Conservation (phyloP, 257 asterid genomes). For the Solanum chiquidenum region DNA sequence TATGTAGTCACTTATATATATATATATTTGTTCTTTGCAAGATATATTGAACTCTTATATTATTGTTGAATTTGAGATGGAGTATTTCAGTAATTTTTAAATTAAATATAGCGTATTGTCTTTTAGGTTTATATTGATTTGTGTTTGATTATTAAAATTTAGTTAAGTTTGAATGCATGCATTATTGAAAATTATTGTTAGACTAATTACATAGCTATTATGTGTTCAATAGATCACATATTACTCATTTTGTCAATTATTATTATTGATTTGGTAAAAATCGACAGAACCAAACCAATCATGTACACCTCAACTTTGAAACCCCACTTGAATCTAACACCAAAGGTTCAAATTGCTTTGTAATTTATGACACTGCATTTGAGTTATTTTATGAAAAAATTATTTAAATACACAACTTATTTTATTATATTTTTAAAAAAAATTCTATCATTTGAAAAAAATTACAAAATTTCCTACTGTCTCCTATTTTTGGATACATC, state of each 20-base stretch:
- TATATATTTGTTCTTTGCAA: neutral
- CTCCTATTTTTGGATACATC: too few relatives aligned
- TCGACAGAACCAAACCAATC: neutral
- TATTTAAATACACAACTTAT: too few relatives aligned
- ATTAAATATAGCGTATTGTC: too few relatives aligned
- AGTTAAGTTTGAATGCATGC: too few relatives aligned
- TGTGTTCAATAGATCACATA: neutral
- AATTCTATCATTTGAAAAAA: too few relatives aligned
- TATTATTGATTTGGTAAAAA: neutral
- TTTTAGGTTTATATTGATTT: too few relatives aligned
- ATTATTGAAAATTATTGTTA: too few relatives aligned
- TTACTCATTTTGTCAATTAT: neutral
- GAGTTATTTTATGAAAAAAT: neutral
- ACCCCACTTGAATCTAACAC: neutral
- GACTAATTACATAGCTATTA: neutral
- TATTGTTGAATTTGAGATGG: neutral
- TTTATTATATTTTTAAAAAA: too few relatives aligned
- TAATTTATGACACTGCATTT: neutral
- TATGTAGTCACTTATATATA: too few relatives aligned
- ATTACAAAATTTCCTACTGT: too few relatives aligned
- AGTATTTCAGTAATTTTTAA: too few relatives aligned
- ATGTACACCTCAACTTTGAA: neutral
- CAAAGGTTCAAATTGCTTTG: neutral
- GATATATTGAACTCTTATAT: neutral
- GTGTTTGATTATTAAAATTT: too few relatives aligned